A percentile compares a stretch with the other conserved stretches of the same genome.
These are phyloP conservation scores for Claviceps lovelessii DNA, from an alignment of 2,329 filamentous ascomycete species.

Conservation along the genomic window DNA sequence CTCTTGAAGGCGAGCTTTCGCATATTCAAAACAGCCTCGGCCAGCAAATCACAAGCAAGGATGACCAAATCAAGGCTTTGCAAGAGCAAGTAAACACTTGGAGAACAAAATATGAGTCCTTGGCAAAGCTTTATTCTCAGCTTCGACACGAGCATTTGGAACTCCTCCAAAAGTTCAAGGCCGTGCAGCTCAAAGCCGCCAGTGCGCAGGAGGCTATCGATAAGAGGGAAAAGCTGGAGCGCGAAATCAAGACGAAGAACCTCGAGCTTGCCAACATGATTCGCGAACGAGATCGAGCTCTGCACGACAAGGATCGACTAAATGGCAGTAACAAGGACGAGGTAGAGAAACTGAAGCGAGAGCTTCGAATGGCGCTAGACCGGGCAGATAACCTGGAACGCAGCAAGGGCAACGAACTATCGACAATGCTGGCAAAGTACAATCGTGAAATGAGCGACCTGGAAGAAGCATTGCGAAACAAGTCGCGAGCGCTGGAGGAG, in stretches of 20 bases:
- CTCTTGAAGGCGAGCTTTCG: slow-evolving; percentile 70
- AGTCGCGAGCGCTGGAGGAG: slow-evolving; percentile 77
- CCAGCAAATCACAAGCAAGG: slow-evolving; percentile 76
- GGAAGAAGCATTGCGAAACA: slow-evolving; percentile 79
- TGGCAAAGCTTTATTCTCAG: slow-evolving; percentile 95
- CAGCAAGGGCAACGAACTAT: slow-evolving; percentile 88
- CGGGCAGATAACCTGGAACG: slow-evolving; percentile 84
- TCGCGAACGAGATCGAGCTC: slow-evolving; percentile 78
- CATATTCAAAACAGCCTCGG: slow-evolving; percentile 72
- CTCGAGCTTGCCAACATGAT: slow-evolving; percentile 99
- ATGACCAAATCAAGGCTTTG: slow-evolving; percentile 82
- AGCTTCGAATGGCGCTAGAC: slow-evolving; percentile 82
- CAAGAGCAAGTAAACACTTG: slow-evolving; percentile 98
- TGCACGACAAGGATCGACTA: slow-evolving; percentile 85
- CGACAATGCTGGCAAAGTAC: slow-evolving; percentile 86
- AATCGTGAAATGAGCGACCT: slow-evolving; percentile 95
- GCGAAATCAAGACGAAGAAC: slow-evolving; percentile 98
- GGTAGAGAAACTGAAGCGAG: slow-evolving; percentile 83
- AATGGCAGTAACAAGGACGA: slow-evolving; percentile 82
- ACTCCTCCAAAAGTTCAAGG: slow-evolving; percentile 89
- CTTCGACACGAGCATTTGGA: slow-evolving; percentile 90
- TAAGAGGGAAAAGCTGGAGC: slow-evolving; percentile 81
- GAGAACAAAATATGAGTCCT: slow-evolving; percentile 89
- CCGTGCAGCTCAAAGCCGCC: slow-evolving; percentile 87
- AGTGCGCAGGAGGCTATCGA: slow-evolving; percentile 97